A percentile compares a stretch with the other conserved stretches of the same genome.
These are phyloP conservation scores for Speleostelium caveatum DNA, from an alignment of 78 protist genomes.

Conservation along the genomic window DNA sequence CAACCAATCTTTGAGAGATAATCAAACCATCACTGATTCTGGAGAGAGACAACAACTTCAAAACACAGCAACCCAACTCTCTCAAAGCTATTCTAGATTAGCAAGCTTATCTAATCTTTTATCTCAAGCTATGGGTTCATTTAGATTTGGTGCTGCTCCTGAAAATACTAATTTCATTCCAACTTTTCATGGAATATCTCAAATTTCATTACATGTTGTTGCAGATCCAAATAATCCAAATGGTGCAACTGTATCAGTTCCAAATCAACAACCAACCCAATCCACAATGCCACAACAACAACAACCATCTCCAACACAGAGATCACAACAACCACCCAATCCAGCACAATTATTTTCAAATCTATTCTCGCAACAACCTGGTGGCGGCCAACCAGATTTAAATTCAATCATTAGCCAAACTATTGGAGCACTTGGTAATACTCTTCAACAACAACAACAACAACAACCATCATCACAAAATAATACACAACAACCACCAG, in stretches of 20 bases:
- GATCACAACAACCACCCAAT: neutral
- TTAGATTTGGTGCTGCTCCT: conserved; percentile 9
- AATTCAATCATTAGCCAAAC: neutral
- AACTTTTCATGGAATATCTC: conserved; percentile 17
- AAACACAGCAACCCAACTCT: neutral
- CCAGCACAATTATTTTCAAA: neutral
- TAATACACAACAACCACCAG: neutral
- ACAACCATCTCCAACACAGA: no score
- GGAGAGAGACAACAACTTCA: conserved; percentile 43
- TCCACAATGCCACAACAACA: neutral
- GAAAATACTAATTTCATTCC: neutral
- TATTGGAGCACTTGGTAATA: neutral
- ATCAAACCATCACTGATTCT: conserved; percentile 21
- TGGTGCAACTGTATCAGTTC: neutral
- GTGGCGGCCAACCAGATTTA: neutral
- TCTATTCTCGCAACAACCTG: neutral
- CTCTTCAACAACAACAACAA: neutral
- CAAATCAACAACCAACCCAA: neutral
- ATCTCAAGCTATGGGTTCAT: conserved; percentile 22
- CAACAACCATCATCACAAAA: neutral
- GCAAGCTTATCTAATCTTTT: conserved; percentile 1
- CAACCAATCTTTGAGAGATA: neutral
- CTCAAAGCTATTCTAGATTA: neutral
- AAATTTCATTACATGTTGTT: conserved; percentile 13
- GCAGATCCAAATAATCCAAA: neutral